phyloP scores from a whole-genome alignment of 2,329 filamentous ascomycete genomes.

The Davidsoniella eucalypti region DNA sequence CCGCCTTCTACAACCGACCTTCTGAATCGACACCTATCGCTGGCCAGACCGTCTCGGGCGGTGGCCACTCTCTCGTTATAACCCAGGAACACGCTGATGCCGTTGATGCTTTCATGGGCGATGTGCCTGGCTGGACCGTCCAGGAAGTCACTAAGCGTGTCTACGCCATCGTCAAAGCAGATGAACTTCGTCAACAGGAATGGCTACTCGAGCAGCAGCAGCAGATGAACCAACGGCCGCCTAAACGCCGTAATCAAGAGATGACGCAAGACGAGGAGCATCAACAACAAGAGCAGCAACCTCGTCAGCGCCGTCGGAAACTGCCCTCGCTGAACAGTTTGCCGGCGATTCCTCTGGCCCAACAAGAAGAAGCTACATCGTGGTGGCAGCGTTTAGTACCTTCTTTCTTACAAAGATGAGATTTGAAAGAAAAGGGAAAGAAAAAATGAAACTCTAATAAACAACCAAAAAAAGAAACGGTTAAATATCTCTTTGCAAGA shows the following conservation, averaged over 20 bases:
- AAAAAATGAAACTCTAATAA: too few species aligned
- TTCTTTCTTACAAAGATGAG: background rate
- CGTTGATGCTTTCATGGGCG: constrained; percentile 34
- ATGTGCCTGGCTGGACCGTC: constrained; percentile 34
- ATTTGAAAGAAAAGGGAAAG: too few species aligned
- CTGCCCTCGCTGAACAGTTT: too few species aligned
- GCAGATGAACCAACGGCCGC: too few species aligned
- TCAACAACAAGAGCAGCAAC: background rate
- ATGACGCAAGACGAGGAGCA: background rate
- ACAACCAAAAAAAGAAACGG: too few species aligned
- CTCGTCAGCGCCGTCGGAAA: too few species aligned
- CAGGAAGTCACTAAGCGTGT: constrained; percentile 32
- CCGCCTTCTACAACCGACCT: constrained; percentile 6
- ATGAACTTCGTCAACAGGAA: constrained; percentile 9
- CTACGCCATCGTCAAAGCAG: constrained; percentile 21
- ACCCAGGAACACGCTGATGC: constrained; percentile 42
- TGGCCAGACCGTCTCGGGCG: constrained; percentile 31
- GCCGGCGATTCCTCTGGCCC: too few species aligned
- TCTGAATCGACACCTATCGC: constrained; percentile 22
- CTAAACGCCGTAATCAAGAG: too few species aligned
- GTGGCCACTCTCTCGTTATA: constrained; percentile 30
- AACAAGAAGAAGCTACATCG: background rate
- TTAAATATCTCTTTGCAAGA: too few species aligned
- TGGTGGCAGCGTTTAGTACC: constrained; percentile 7
- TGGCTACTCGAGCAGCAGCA: constrained; percentile 7